Base-by-base conservation (phyloP, 345 rosid genomes). In the Aquilaria malaccensis region DNA sequence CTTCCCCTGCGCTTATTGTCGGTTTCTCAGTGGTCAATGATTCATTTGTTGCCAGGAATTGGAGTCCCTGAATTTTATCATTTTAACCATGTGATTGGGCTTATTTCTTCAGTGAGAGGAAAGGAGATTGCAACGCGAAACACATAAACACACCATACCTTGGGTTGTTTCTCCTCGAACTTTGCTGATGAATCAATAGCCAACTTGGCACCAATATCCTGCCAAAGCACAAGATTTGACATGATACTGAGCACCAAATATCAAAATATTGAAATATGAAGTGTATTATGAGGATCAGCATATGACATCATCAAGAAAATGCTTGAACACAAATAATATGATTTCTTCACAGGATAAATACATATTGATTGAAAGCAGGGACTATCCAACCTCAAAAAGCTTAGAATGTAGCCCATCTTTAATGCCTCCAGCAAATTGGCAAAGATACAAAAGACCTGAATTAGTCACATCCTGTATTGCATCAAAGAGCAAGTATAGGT, bases 381-480 rank as follows among this genome's bases (percentile, higher is more conserved):
- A 57, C 47, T 60, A 51, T 56, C 73, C 68, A 57, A 91, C 96
- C 94, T 83, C 74, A 56, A 79, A 46, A 60, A 57, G 66, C 74
- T 71, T 79, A 58, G 76, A 33, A 53, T 72, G 67, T 59, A 57
- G 60, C 32, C 77, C 81, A 55, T 67, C 81, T 77, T 85, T 79
- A 65, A 84, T 63, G 74, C 86, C 81, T 69, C 57, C 91, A 60
- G 91, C 78, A 41, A 80, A 50, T 70, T 83, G 82, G 74, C 96
- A 91, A 7, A 91, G 75, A 72, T 86, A 83, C 82, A 78, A 81
- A 41, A 91, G 80, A 61, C 96, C 96, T 6, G 89, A 77, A 72
- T 85, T 83, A 55, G 94, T 76, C 57, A 80, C 76, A 70, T 91
- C 88, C 96, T 85, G 76, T 67, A 68, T 10, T 10, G 69, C 60